These are phyloP conservation scores for Salix udensis DNA, from an alignment of 345 rosid species.

Conservation along the genomic window DNA sequence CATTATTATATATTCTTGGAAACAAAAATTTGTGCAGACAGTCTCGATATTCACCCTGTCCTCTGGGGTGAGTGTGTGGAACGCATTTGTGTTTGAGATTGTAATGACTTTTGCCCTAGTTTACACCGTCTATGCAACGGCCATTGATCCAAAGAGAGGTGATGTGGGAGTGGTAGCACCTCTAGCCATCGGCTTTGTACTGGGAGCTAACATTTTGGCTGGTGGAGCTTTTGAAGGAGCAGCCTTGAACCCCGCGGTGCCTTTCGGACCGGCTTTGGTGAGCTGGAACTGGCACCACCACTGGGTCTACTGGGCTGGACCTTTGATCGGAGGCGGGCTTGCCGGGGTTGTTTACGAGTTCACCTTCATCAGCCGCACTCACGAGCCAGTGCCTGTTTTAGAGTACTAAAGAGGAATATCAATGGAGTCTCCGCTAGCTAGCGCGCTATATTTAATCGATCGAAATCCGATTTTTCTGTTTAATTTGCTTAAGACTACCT, in stretches of 20 bases:
- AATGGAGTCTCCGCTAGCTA: background rate
- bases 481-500: background rate
- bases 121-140: constrained; percentile 90
- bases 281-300: constrained; percentile 89
- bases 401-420: background rate
- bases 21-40: constrained; percentile 29
- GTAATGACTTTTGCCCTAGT: constrained; percentile 91
- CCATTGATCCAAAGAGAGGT: constrained; percentile 80
- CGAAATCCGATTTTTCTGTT: background rate
- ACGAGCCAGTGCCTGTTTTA: constrained; percentile 48
- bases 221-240: constrained; percentile 91
- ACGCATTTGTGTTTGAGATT: constrained; percentile 81
- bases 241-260: constrained; percentile 91
- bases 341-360: constrained; percentile 73
- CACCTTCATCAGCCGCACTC: constrained; percentile 52
- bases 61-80: constrained; percentile 62
- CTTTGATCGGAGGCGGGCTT: constrained; percentile 76
- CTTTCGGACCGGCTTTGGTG: constrained; percentile 85
- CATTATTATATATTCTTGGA: background rate
- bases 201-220: constrained; percentile 84
- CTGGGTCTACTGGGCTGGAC: constrained; percentile 96
- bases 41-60: constrained; percentile 66
- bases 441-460: too few relatives aligned
- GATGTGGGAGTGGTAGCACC: constrained; percentile 70
- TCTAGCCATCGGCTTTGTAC: constrained; percentile 78